A percentile compares a stretch with the other conserved stretches of the same genome.
These are phyloP conservation scores for Nakazawaea sp. DNA, from an alignment of 805 yeast species.

Conservation along the genomic window DNA sequence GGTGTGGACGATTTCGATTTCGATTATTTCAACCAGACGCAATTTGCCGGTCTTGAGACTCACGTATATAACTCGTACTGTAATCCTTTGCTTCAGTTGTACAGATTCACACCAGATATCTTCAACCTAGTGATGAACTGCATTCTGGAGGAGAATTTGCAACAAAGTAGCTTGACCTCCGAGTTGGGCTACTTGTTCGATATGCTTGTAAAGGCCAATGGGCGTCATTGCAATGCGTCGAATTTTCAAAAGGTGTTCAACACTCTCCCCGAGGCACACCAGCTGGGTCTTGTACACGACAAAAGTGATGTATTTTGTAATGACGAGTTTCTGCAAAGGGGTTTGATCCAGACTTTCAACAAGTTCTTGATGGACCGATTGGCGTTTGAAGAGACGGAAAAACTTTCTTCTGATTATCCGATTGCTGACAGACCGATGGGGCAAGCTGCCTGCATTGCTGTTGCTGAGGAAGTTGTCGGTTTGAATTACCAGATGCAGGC, in stretches of 20 bases:
- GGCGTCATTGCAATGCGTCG: constrained; percentile 72
- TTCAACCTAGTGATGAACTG: constrained; percentile 57
- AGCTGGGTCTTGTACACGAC: constrained; percentile 44
- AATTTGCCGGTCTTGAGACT: constrained; percentile 80
- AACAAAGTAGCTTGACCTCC: constrained; percentile 47
- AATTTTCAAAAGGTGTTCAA: constrained; percentile 61
- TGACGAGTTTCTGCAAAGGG: constrained; percentile 36
- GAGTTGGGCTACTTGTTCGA: constrained; percentile 89
- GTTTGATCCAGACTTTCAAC: constrained; percentile 46
- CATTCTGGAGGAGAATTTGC: constrained; percentile 46
- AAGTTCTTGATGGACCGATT: constrained; percentile 50
- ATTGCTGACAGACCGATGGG: constrained; percentile 14
- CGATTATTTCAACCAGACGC: constrained; percentile 69
- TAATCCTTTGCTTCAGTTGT: constrained; percentile 74
- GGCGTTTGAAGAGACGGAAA: constrained; percentile 38
- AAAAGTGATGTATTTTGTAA: constrained; percentile 31
- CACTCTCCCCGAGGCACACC: constrained; percentile 41
- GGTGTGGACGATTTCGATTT: constrained; percentile 96
- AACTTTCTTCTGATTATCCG: constrained; percentile 14
- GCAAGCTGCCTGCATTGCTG: constrained; percentile 33
- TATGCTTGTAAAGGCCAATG: constrained; percentile 79
- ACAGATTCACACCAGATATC: constrained; percentile 68
- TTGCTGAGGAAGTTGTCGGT: constrained; percentile 34
- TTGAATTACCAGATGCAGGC: constrained; percentile 31
- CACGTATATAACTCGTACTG: constrained; percentile 74